A percentile compares a stretch with the other conserved stretches of the same genome.
Conservation (phyloP, 345 rosid genomes). For the Populus tremula region DNA sequence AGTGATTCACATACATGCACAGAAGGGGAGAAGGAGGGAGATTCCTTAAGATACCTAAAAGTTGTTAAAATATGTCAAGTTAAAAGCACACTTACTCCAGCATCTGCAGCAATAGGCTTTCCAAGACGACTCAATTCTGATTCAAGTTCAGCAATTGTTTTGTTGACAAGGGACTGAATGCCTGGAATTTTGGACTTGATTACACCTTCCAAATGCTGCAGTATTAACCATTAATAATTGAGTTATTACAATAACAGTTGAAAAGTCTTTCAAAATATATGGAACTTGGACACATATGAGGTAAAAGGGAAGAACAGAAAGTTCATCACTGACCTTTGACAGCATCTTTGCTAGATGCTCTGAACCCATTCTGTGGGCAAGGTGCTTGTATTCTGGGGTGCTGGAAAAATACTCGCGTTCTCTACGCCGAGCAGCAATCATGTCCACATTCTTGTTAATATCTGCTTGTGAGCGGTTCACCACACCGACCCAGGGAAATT, state of each 20-base stretch:
- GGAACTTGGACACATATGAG: not conserved
- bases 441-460: constrained; percentile 93
- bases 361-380: constrained; percentile 94
- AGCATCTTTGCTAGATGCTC: constrained; percentile 95
- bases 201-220: constrained; percentile 95
- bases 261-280: not conserved
- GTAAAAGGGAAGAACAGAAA: not conserved
- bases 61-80: not conserved
- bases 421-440: constrained; percentile 95
- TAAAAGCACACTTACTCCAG: constrained; percentile 64
- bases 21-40: not conserved
- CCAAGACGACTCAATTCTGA: constrained; percentile 90
- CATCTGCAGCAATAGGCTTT: constrained; percentile 96
- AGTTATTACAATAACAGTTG: not conserved
- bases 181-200: constrained; percentile 97
- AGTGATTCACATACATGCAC: constrained; percentile 10
- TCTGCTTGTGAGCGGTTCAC: constrained; percentile 99
- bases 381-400: constrained; percentile 93
- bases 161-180: constrained; percentile 89
- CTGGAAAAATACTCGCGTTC: constrained; percentile 90
- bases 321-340: constrained; percentile 60
- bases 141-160: constrained; percentile 82
- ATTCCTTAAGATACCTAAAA: constrained; percentile 10
- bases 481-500: constrained; percentile 98
- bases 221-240: constrained; percentile 15